Base-by-base conservation (phyloP, 169 alveolate species). In the Babesia ovis region DNA sequence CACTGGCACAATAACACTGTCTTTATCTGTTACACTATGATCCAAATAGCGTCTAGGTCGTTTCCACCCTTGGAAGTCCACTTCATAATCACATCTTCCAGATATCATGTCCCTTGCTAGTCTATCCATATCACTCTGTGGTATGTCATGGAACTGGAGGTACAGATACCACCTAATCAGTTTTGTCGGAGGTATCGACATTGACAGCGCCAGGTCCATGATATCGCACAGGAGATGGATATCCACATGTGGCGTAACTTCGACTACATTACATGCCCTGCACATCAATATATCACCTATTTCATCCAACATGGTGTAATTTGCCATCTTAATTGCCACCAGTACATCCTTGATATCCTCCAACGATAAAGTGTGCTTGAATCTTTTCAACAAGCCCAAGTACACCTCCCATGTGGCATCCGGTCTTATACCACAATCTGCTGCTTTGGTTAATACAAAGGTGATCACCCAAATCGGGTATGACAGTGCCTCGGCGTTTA, bases 61-160 rank as follows among this genome's bases (percentile, higher is more conserved):
- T 61, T 76, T 76, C 80, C 79, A 76, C 16, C 85, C 85, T 46
- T 79, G 46, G 80, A 76, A 76, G 54, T 76, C 85, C 22, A 76
- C 66, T 34, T 76, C 85, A 45, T 76, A 76, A 22, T 50, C 58
- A 25, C 14, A 32, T 14, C 29, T 41, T 9, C 34, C 68, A 2
- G 61, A 56, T 32, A 76, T 37, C 39, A 76, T 20, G 41, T 56
- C 74, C 57, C 50, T 42, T 20, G 79, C 12, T 1, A 56, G 48
- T 8, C 69, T 20, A 27, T 54, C 79, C 79, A 68, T 68, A 29
- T 74, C 84, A 22, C 69, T 39, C 31, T 59, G 70, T 22, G 71
- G 80, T 8, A 76, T 31, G 1, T 76, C 66, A 48, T 45, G 42
- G 64, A 76, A 42, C 34, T 43, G 20, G 35, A 54, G 51, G 58